A percentile compares a stretch with the other conserved stretches of the same genome.
Conservation (phyloP, 768 basidiomycete species). For the Mycena olivaceomarginata region DNA sequence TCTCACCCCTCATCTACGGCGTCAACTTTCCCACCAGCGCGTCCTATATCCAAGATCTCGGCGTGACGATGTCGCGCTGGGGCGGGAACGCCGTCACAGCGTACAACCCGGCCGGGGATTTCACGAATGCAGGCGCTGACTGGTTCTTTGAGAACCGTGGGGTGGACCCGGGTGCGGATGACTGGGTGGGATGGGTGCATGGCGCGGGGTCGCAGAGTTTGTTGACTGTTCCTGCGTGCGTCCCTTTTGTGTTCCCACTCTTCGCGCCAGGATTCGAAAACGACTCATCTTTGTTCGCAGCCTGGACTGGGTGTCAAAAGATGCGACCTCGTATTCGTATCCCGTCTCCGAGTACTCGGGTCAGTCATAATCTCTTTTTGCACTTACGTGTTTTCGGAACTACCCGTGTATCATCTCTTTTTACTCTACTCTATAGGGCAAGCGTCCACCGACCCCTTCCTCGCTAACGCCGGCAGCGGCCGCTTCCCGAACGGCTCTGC, state of each 20-base stretch:
- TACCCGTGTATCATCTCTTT: no score
- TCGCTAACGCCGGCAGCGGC: background rate
- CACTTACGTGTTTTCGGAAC: no score
- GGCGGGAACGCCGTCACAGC: conserved; percentile 75
- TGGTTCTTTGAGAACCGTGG: conserved; percentile 74
- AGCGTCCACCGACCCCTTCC: background rate
- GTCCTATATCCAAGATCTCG: conserved; percentile 67
- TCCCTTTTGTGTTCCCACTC: conserved; percentile 16
- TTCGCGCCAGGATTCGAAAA: background rate
- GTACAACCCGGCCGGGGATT: conserved; percentile 70
- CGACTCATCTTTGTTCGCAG: background rate
- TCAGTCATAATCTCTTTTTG: conserved; percentile 43
- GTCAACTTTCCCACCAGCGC: conserved; percentile 73
- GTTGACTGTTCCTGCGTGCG: conserved; percentile 72
- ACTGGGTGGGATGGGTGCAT: conserved; percentile 69
- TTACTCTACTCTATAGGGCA: no score
- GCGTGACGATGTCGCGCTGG: conserved; percentile 71
- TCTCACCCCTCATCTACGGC: conserved; percentile 70
- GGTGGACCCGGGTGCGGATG: conserved; percentile 63
- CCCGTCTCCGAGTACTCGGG: conserved; percentile 65
- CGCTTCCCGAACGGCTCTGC: conserved; percentile 65
- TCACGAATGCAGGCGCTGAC: conserved; percentile 73
- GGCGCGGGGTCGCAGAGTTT: conserved; percentile 65
- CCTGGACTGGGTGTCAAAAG: background rate
- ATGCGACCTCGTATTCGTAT: conserved; percentile 69